Evolutionary conservation across 441 rosid genomes (phyloP), one percentile per base, ranked within the genome.

Genomic region (Theobroma grandiflorum): DNA sequence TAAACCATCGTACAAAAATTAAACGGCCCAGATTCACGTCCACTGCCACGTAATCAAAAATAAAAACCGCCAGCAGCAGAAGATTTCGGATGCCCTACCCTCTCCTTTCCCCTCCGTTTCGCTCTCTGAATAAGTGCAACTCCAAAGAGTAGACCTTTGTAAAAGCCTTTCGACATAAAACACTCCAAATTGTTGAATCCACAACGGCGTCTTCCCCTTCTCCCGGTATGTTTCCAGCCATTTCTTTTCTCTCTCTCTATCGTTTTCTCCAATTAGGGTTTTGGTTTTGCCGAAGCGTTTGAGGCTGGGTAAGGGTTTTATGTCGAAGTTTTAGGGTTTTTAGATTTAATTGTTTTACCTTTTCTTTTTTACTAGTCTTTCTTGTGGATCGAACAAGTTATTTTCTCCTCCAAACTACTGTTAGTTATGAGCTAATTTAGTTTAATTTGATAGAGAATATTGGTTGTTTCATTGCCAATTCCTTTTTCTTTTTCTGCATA

Each of bases 71-170:
- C 58, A 75, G n/a, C 14, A 18, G 2, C 61, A 18, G 9, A 16
- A 55, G 62, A 18, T 72, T 52, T n/a, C 67, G 42, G 55, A 22
- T 59, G 53, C 55, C 55, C 68, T 43, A 59, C 68, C 15, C 35
- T 14, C 11, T 7, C 9, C 47, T 15, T 66, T 42, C 37, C 10
- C 22, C 52, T 40, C 18, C n/a, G 18, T 33, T 4, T 20, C 20
- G 3, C 10, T 35, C 12, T 16, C 62, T 61, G n/a, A n/a, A 37
- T 18, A 0, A 69, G n/a, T 14, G 38, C 2, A 47, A 45, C 74
- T 69, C 40, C 11, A 33, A 75, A 61, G 42, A 45, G 26, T 26
- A 26, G 31, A 26, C 31, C 31, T 22, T 43, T 35, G 50, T 57
- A 31, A 14, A 74, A 42, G 2, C 14, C n/a, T 26, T 18, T 33